Percentiles rank a stretch among this genome's conserved stretches.
Conservation (phyloP, 1,284 basidiomycete genomes). For the Porodaedalea pini region DNA sequence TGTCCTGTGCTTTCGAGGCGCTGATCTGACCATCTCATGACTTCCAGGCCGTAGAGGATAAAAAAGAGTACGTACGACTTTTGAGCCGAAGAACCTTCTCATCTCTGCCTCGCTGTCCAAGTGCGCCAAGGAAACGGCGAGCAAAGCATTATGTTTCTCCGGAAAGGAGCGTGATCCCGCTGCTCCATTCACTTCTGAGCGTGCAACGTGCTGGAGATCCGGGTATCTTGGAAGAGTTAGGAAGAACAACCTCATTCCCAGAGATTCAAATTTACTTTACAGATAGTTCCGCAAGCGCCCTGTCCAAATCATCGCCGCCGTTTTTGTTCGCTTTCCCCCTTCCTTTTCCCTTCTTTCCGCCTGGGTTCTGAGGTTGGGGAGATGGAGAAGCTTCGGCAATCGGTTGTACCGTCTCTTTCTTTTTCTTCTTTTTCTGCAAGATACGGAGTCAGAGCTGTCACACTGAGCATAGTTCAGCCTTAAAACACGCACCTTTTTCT, state of each 20-base stretch:
- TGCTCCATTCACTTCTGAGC: constrained; percentile 27
- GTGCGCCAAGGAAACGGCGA: constrained; percentile 72
- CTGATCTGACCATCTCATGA: constrained; percentile 24
- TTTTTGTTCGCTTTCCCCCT: constrained; percentile 53
- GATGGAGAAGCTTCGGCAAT: constrained; percentile 22
- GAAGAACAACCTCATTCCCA: neutral
- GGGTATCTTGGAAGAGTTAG: constrained; percentile 42
- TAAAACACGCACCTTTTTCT: constrained; percentile 40
- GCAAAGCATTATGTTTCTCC: constrained; percentile 50
- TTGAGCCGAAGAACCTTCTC: constrained; percentile 87
- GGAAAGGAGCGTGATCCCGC: constrained; percentile 26
- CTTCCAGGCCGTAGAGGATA: neutral
- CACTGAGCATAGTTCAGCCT: constrained; percentile 6
- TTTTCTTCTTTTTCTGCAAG: constrained; percentile 46
- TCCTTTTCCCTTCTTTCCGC: constrained; percentile 57
- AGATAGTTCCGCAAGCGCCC: constrained; percentile 78
- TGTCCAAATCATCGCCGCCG: constrained; percentile 78
- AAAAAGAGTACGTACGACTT: constrained; percentile 57
- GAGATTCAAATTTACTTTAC: constrained; percentile 50
- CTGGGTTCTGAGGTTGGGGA: constrained; percentile 35
- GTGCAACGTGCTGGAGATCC: constrained; percentile 42
- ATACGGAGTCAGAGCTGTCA: neutral
- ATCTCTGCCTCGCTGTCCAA: constrained; percentile 87
- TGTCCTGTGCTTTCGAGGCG: constrained; percentile 31
- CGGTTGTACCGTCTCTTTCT: constrained; percentile 35